Base-by-base conservation (phyloP, 1,139 yeast genomes). In the Saccharomyces hybrid region DNA sequence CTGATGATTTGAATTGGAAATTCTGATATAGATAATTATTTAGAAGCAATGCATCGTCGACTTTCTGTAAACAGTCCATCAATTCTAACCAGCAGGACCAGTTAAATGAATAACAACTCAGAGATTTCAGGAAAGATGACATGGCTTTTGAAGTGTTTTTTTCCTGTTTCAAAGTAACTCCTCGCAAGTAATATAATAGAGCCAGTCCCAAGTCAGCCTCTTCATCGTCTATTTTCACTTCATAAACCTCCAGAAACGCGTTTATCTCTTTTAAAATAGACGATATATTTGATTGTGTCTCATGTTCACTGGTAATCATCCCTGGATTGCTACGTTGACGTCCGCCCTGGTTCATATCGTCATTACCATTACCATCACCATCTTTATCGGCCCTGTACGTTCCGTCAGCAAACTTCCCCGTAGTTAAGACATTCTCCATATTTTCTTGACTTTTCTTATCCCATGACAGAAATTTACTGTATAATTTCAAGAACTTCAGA, bases 51-150 rank as follows among this genome's bases (percentile, higher is more conserved):
- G 88, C 86, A 54, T 86, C 88, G 58, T 86, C 89, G 53, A 83
- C 76, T 28, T 83, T 78, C 4, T 79, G 73, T 19, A 90, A 71
- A 52, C 95, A 84, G 2, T 82, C 75, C 12, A 86, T 74, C 42
- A 93, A 74, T 65, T 93, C 98, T 58, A 80, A 79, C 98, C 98
- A 95, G 57, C 95, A 88, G 54, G 93, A 82, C 98, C 98, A 93
- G 65, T 93, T 93, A 68, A 79, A 87, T 0, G 97, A 96, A 62
- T 85, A 89, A 28, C 78, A 46, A 28, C 68, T 64, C 16, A 74
- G 47, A 3, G 96, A 86, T 52, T 76, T 75, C 49, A 82, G 73
- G 48, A 90, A 76, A 51, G 75, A 74, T 27, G 76, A 73, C 56
- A 84, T 82, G 0, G 97, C 96, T 48, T 75, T 71, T 2, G 73